A percentile compares a stretch with the other conserved stretches of the same genome.
Conservation (phyloP, 2,329 filamentous ascomycete species). For the Macrophomina pseudophaseolina region DNA sequence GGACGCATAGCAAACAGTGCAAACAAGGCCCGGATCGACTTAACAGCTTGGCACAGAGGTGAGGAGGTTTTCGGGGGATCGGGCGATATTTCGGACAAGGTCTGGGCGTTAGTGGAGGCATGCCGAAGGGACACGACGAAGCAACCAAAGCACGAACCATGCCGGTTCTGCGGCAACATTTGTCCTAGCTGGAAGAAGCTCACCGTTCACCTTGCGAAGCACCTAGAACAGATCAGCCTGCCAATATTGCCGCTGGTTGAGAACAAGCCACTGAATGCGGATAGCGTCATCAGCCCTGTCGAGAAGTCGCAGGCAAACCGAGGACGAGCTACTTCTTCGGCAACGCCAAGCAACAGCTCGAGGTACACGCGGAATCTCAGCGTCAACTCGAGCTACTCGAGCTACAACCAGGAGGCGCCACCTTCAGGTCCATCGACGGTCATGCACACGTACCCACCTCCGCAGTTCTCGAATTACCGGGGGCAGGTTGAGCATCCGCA, state of each 20-base stretch:
- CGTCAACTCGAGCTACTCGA: conserved; percentile 14
- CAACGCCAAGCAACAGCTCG: conserved; percentile 5
- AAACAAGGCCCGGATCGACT: conserved; percentile 27
- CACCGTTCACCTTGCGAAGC: conserved; percentile 89
- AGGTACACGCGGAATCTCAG: conserved; percentile 33
- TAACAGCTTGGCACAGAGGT: not conserved
- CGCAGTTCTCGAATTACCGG: conserved; percentile 32
- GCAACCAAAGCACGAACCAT: conserved; percentile 75
- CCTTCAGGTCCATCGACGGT: conserved; percentile 29
- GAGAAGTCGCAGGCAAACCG: conserved; percentile 33
- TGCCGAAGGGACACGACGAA: conserved; percentile 74
- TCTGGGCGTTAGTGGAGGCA: conserved; percentile 77
- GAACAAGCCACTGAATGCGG: conserved; percentile 44
- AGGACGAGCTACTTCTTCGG: conserved; percentile 12
- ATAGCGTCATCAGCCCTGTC: conserved; percentile 45
- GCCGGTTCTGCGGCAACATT: conserved; percentile 82
- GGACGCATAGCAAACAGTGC: conserved; percentile 50
- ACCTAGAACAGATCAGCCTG: conserved; percentile 91
- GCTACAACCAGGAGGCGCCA: not conserved
- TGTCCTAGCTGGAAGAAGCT: conserved; percentile 91
- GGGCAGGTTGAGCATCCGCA: not conserved
- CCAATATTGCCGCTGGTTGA: conserved; percentile 66
- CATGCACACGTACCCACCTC: conserved; percentile 47
- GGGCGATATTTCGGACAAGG: conserved; percentile 55
- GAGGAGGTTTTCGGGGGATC: not conserved